Conservation (phyloP, 768 basidiomycete species). For the Pleurotus tuber-regium region DNA sequence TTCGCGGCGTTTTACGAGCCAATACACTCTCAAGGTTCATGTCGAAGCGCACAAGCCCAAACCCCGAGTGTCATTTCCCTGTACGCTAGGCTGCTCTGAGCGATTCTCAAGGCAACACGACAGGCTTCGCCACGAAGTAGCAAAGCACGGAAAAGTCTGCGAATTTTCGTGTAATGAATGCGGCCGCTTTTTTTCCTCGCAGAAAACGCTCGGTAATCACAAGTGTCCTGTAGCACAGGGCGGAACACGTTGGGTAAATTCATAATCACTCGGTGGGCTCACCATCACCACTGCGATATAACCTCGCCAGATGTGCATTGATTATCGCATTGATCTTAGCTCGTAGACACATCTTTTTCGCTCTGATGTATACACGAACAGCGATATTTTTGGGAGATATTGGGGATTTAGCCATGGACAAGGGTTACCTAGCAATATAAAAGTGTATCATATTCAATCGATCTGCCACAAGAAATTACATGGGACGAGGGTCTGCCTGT, state of each 20-base stretch:
- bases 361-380: background rate
- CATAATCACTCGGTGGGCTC: no score
- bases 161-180: conserved; percentile 52
- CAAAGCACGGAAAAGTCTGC: conserved; percentile 55
- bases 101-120: conserved; percentile 57
- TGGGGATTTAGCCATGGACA: conserved; percentile 17
- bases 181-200: conserved; percentile 51
- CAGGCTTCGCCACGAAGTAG: conserved; percentile 54
- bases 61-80: conserved; percentile 44
- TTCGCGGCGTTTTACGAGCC: conserved; percentile 47
- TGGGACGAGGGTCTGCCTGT: no score
- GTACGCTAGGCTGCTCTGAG: conserved; percentile 53
- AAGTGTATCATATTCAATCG: conserved; percentile 6
- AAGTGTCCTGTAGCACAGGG: conserved; percentile 53
- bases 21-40: conserved; percentile 54
- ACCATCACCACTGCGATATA: no score
- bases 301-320: no score
- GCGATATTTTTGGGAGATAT: background rate
- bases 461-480: no score
- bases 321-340: no score
- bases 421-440: conserved; percentile 14
- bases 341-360: no score
- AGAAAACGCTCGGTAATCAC: conserved; percentile 52
- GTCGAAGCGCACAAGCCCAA: conserved; percentile 56
- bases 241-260: conserved; percentile 46